A percentile compares a stretch with the other conserved stretches of the same genome.
Conservation (phyloP, 306 rosid genomes). For the Vicia faba region DNA sequence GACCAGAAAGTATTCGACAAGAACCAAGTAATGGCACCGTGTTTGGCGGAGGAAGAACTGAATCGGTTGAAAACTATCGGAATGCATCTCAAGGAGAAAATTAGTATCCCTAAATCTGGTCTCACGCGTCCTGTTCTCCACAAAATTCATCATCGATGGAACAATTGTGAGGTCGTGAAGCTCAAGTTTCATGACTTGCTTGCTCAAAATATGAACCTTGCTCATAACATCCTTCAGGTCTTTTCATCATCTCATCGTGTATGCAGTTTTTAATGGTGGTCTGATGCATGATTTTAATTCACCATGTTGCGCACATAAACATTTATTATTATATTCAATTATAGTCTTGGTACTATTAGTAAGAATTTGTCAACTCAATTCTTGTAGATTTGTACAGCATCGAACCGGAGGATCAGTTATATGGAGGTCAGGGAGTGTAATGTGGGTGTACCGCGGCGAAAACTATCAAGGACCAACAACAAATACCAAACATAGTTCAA, state of each 20-base stretch:
- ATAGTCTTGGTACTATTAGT: no score
- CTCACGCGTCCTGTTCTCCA: conserved; percentile 70
- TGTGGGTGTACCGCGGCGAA: conserved; percentile 82
- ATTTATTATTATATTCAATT: no score
- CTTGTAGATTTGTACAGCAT: conserved; percentile 68
- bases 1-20: conserved; percentile 32
- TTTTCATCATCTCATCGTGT: neutral
- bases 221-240: conserved; percentile 84
- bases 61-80: conserved; percentile 72
- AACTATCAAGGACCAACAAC: conserved; percentile 64
- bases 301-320: no score
- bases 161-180: conserved; percentile 74
- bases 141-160: conserved; percentile 80
- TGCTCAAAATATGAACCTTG: conserved; percentile 84
- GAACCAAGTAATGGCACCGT: conserved; percentile 56
- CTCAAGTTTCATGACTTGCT: conserved; percentile 91
- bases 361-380: conserved; percentile 48
- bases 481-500: conserved; percentile 37
- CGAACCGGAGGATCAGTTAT: conserved; percentile 87
- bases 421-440: conserved; percentile 86
- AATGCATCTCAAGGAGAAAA: conserved; percentile 57
- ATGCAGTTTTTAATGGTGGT: no score
- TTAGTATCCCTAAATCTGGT: conserved; percentile 88
- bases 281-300: no score
- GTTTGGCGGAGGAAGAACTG: conserved; percentile 75